Evolutionary conservation across 2,329 filamentous ascomycete species (phyloP), one percentile per base, ranked within the genome.

Genomic region (Phyllosticta ampelicida): DNA sequence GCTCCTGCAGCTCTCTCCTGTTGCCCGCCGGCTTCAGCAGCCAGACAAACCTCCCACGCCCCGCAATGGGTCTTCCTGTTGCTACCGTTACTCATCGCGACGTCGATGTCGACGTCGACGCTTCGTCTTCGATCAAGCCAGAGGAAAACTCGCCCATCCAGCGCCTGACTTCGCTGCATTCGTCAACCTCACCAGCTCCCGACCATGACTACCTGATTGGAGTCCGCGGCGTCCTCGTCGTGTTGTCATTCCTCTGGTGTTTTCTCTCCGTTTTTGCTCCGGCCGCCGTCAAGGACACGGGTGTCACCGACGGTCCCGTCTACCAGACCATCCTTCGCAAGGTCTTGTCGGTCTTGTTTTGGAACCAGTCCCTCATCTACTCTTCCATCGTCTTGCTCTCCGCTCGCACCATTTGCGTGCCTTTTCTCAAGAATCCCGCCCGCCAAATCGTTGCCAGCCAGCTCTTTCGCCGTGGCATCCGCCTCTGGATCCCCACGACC

Each of bases 221-320:
- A n/a, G 64, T 78, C 23, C 71, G 74, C 30, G 75, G 75, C 29
- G 61, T 76, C n/a, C 62, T 78, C 18, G 71, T 72, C 6, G 62
- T 78, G 11, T 65, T 74, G 60, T 70, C 71, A 10, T 75, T 78
- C 53, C 61, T 77, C 49, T 77, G 74, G 65, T 65, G 73, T 49
- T 78, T 76, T 63, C 73, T 79, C 51, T 67, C 71, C 51, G 71
- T 70, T 1, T 78, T 78, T 62, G 68, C 75, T 18, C 76, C 76
- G 13, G 66, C 69, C 9, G 65, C 75, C 9, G 74, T 75, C 4
- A 66, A 66, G 44, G 55, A 50, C 23, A 63, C 64, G 26, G 68
- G 68, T 53, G 69, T 72, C 54, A 61, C 66, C 9, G 54, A 67
- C n/a, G 73, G 74, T 0, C 70, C 72, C 2, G 55, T 63, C 11